A percentile compares a stretch with the other conserved stretches of the same genome.
Conservation (phyloP, 805 yeast species). For the Danielia reshetovae region DNA sequence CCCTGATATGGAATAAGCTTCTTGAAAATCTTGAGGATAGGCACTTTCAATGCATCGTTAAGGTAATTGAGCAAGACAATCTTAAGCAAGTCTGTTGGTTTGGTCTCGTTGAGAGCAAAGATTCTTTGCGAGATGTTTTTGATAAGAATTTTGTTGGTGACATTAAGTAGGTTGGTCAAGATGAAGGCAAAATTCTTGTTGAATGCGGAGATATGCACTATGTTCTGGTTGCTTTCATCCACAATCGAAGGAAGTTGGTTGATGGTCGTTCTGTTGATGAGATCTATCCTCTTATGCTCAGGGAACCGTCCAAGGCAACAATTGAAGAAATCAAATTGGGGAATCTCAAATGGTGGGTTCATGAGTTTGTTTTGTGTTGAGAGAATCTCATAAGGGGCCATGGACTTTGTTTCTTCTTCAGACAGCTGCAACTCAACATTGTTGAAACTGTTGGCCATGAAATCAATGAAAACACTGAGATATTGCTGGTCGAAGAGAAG, state of each 20-base stretch:
- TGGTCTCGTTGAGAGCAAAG: slow-evolving; percentile 55
- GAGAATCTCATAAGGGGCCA: slow-evolving; percentile 29
- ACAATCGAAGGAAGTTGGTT: slow-evolving; percentile 23
- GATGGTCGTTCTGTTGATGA: slow-evolving; percentile 30
- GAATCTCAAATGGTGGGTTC: slow-evolving; percentile 34
- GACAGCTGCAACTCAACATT: slow-evolving; percentile 30
- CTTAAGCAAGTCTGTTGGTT: slow-evolving; percentile 60
- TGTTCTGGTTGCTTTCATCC: slow-evolving; percentile 25
- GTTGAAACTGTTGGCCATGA: slow-evolving; percentile 31
- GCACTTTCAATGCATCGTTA: slow-evolving; percentile 58
- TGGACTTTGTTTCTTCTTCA: slow-evolving; percentile 12
- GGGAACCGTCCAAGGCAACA: slow-evolving; percentile 25
- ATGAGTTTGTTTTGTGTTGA: slow-evolving; percentile 36
- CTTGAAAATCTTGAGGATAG: slow-evolving; percentile 70
- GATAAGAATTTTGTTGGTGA: slow-evolving; percentile 55
- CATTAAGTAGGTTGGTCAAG: slow-evolving; percentile 48
- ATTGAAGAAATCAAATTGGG: slow-evolving; percentile 35
- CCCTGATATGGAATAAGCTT: slow-evolving; percentile 87
- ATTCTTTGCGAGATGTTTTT: slow-evolving; percentile 69
- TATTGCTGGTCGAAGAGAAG: slow-evolving; percentile 72
- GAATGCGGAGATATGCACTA: slow-evolving; percentile 24
- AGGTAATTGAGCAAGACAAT: slow-evolving; percentile 53
- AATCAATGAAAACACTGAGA: slow-evolving; percentile 31
- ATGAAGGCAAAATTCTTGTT: slow-evolving; percentile 46
- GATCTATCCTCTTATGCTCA: slow-evolving; percentile 11